Evolutionary conservation across 2,329 filamentous ascomycete genomes (phyloP).

Genomic region (Lachnellula willkommii): DNA sequence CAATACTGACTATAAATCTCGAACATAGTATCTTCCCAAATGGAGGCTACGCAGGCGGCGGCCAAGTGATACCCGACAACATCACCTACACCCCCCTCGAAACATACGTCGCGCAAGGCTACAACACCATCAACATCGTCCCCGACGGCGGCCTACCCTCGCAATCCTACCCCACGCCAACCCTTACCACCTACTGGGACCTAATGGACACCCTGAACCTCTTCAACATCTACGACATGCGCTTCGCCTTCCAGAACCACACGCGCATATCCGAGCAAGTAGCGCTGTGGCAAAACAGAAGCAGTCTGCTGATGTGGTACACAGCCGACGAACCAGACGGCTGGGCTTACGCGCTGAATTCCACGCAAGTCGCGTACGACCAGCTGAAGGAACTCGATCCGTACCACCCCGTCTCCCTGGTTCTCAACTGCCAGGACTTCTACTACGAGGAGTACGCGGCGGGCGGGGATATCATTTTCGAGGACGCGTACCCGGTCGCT

Average conservation of each 20-base stretch:
- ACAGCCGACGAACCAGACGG: slow-evolving; percentile 48
- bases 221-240: slow-evolving; percentile 39
- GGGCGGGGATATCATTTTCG: slow-evolving; percentile 45
- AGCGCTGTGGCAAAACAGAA: slow-evolving; percentile 23
- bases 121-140: slow-evolving; percentile 40
- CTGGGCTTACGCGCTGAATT: slow-evolving; percentile 34
- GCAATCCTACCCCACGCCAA: slow-evolving; percentile 33
- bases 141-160: slow-evolving; percentile 35
- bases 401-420: slow-evolving; percentile 45
- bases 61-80: slow-evolving; percentile 22
- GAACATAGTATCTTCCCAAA: slow-evolving; percentile 37
- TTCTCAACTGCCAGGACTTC: slow-evolving; percentile 47
- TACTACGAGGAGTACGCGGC: slow-evolving; percentile 42
- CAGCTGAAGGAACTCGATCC: slow-evolving; percentile 41
- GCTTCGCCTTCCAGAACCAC: slow-evolving; percentile 26
- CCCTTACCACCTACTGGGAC: slow-evolving; percentile 38
- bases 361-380: slow-evolving; percentile 38
- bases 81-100: slow-evolving; percentile 34
- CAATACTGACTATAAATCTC: no score
- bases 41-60: slow-evolving; percentile 37
- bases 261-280: slow-evolving; percentile 35
- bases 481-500: slow-evolving; percentile 45
- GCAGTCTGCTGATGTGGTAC: slow-evolving; percentile 42
- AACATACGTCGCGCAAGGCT: slow-evolving; percentile 38
- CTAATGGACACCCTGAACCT: slow-evolving; percentile 39